Evolutionary conservation across 139 green algal species (phyloP).

Genomic region (Axilococcus clingmanii): DNA sequence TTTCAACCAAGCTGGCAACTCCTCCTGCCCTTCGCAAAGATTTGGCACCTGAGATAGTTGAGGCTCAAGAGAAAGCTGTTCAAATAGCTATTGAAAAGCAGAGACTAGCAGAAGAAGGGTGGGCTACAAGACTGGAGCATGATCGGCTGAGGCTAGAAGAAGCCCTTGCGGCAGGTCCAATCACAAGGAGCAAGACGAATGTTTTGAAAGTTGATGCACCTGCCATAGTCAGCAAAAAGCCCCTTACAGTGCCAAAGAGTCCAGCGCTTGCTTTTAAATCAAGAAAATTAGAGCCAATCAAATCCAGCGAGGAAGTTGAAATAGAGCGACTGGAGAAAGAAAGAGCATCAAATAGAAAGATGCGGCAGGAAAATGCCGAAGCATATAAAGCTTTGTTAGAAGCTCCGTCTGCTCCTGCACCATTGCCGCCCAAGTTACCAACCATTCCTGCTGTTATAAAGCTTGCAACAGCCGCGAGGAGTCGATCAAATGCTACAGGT

Average conservation of each 20-base stretch:
- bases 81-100: no score
- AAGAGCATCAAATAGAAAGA: slow-evolving; percentile 17
- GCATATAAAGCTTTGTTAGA: slow-evolving; percentile 25
- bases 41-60: no score
- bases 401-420: slow-evolving; percentile 3
- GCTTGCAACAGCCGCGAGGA: slow-evolving; percentile 35
- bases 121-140: no score
- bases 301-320: slow-evolving; percentile 47
- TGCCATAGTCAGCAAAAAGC: background rate
- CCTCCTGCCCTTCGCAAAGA: no score
- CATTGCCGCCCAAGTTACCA: slow-evolving; percentile 12
- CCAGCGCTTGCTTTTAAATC: slow-evolving; percentile 1
- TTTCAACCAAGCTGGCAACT: no score
- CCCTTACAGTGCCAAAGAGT: slow-evolving; percentile 2
- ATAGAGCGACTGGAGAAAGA: slow-evolving; percentile 19
- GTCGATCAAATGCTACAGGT: slow-evolving; percentile 18
- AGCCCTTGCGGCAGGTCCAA: no score
- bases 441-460: slow-evolving; percentile 21
- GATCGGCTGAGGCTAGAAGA: no score
- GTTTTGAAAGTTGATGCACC: background rate
- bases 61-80: no score
- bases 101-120: no score
- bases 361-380: slow-evolving; percentile 13
- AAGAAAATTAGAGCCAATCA: slow-evolving; percentile 6
- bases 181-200: background rate